Base-by-base conservation (phyloP, 2,329 filamentous ascomycete genomes). In the Alternaria dauci region DNA sequence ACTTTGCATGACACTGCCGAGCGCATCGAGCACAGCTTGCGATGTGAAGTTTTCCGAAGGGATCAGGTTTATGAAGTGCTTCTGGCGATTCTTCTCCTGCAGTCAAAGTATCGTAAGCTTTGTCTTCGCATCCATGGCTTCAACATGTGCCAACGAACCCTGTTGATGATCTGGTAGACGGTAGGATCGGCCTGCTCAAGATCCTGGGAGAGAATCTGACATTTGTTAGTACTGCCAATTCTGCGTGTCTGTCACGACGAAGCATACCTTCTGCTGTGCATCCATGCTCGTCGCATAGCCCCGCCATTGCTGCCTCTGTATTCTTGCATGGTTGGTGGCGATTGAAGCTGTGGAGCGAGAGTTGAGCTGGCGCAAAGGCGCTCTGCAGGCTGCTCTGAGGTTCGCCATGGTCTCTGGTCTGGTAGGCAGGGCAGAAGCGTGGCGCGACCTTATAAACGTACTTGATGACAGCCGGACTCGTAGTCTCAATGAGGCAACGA, bases 11-110 rank as follows among this genome's bases (percentile, higher is more conserved):
- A 80, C 76, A 70, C 78, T 80, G 76, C 95, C 95, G 69, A 99
- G 89, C 62, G 95, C 95, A 84, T 99, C 94, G 84, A 97, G 97
- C 76, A 99, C 95, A 75, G 95, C 94, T 74, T 94, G 93, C 66
- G 95, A 99, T 60, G 95, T 99, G 83, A 99, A 94, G 86, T 99
- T 99, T 86, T 99, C 95, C 58, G 95, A 98, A 77, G 95, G 94
- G 76, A 99, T 99, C 79, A 99, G 90, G 78, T 98, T 98, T 83
- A 99, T 97, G 76, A 97, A 99, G 80, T 98, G 93, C 81, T 97
- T 96, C 81, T 99, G 95, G 70, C 95, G 88, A 70, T 87, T 87
- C 87, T 98, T 98, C 85, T 99, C 95, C 92, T 97, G 65, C 57
- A 65, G 25, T 43, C 34, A 25, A 52, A 61, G 26, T 23, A 28